Evolutionary conservation across 2,329 filamentous ascomycete species (phyloP).

Genomic region (Davidsoniella eucalypti): DNA sequence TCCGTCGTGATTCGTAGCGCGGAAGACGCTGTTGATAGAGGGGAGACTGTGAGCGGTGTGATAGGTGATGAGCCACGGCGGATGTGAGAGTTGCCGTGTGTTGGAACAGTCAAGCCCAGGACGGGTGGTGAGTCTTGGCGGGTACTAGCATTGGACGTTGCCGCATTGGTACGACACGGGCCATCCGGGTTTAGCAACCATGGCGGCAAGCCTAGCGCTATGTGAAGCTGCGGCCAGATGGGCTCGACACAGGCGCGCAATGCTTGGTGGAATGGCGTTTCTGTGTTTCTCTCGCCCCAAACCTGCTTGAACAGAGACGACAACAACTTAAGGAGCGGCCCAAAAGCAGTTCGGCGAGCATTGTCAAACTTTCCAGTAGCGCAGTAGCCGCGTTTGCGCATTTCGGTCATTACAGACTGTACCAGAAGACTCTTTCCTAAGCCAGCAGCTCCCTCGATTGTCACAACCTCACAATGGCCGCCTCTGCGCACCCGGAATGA

Average conservation of each 20-base stretch:
- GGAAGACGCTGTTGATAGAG: slow-evolving; percentile 23
- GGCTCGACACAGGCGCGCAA: slow-evolving; percentile 46
- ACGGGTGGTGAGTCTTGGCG: slow-evolving; percentile 10
- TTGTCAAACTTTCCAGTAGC: slow-evolving; percentile 51
- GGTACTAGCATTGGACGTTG: slow-evolving; percentile 14
- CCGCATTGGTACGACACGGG: slow-evolving; percentile 13
- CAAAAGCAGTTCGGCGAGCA: slow-evolving; percentile 42
- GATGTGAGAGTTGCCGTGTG: slow-evolving; percentile 20
- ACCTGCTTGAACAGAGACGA: slow-evolving; percentile 52
- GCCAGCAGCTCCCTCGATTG: slow-evolving; percentile 43
- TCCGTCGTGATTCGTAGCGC: slow-evolving; percentile 23
- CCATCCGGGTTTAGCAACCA: slow-evolving; percentile 42
- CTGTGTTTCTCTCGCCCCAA: slow-evolving; percentile 49
- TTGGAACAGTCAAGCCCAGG: slow-evolving; percentile 11
- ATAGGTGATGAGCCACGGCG: slow-evolving; percentile 35
- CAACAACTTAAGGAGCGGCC: slow-evolving; percentile 45
- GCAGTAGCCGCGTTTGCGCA: slow-evolving; percentile 44
- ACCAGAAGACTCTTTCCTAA: slow-evolving; percentile 50
- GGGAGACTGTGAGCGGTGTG: slow-evolving; percentile 29
- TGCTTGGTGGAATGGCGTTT: slow-evolving; percentile 44
- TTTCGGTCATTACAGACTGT: slow-evolving; percentile 44
- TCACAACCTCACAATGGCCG: slow-evolving; percentile 47
- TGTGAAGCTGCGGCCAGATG: slow-evolving; percentile 47
- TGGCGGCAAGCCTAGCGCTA: slow-evolving; percentile 46
- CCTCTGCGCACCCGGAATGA: slow-evolving; percentile 42